Conservation (phyloP, 768 basidiomycete genomes). For the Podaxis sp. region DNA sequence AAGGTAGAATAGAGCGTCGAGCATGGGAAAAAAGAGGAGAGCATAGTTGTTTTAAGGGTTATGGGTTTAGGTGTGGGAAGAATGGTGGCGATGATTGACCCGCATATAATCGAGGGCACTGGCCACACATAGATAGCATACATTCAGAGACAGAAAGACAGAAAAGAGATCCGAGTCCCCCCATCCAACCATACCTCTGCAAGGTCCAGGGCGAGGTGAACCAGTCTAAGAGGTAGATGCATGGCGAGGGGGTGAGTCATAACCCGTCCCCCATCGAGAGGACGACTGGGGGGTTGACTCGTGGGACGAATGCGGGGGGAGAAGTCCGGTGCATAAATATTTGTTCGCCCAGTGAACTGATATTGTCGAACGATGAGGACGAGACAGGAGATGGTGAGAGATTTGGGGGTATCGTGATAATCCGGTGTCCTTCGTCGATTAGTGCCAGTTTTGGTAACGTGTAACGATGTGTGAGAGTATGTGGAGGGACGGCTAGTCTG, state of each 20-base stretch:
- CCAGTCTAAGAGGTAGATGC: slow-evolving; percentile 8
- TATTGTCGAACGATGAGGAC: slow-evolving; percentile 4
- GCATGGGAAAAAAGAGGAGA: neutral
- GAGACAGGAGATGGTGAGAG: neutral
- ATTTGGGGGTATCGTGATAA: slow-evolving; percentile 9
- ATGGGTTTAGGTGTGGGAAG: neutral
- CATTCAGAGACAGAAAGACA: neutral
- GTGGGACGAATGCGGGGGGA: slow-evolving; percentile 1
- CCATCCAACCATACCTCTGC: slow-evolving; percentile 9
- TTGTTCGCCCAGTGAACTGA: slow-evolving; percentile 7
- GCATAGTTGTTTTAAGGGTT: slow-evolving; percentile 1
- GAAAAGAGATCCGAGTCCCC: neutral
- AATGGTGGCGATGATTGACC: neutral
- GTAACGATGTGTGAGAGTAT: slow-evolving; percentile 3
- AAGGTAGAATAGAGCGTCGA: neutral
- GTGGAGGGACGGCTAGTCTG: slow-evolving; percentile 16
- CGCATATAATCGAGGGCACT: neutral
- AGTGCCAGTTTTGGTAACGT: neutral
- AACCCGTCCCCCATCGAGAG: slow-evolving; percentile 4
- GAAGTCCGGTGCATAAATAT: slow-evolving; percentile 2
- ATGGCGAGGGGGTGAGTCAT: slow-evolving; percentile 3
- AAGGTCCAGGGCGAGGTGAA: slow-evolving; percentile 14
- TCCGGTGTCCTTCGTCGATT: slow-evolving; percentile 13
- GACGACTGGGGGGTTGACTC: slow-evolving; percentile 1
- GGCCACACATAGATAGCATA: neutral